A percentile compares a stretch with the other conserved stretches of the same genome.
Conservation (phyloP, 2,329 filamentous ascomycete species). For the Huntiella abstrusa region DNA sequence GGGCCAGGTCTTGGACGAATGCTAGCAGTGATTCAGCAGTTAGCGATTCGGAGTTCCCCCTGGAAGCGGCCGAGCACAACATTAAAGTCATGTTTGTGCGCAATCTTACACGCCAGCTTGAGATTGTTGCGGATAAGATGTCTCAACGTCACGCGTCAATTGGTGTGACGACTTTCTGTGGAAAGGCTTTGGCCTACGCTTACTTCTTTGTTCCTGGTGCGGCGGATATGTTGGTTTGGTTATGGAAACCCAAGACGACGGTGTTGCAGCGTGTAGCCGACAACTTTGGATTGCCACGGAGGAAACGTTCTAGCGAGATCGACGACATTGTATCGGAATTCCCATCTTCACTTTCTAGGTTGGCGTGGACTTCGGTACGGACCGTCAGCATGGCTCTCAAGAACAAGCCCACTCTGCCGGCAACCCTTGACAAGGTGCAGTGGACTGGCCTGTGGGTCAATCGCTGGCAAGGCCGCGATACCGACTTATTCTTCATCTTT, state of each 20-base stretch:
- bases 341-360: slow-evolving; percentile 41
- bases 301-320: slow-evolving; percentile 30
- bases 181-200: slow-evolving; percentile 78
- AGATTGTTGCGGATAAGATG: slow-evolving; percentile 76
- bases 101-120: slow-evolving; percentile 68
- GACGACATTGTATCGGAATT: slow-evolving; percentile 51
- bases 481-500: slow-evolving; percentile 81
- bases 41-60: slow-evolving; percentile 42
- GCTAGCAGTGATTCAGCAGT: slow-evolving; percentile 39
- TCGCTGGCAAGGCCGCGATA: slow-evolving; percentile 73
- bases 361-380: slow-evolving; percentile 36
- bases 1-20: slow-evolving; percentile 27
- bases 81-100: slow-evolving; percentile 71
- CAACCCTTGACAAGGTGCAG: slow-evolving; percentile 52
- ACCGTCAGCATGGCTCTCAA: slow-evolving; percentile 38
- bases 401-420: slow-evolving; percentile 26
- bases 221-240: slow-evolving; percentile 60
- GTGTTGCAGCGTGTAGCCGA: slow-evolving; percentile 52
- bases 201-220: slow-evolving; percentile 85
- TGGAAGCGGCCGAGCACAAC: slow-evolving; percentile 65
- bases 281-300: slow-evolving; percentile 45
- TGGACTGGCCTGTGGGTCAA: slow-evolving; percentile 77
- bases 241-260: slow-evolving; percentile 58
- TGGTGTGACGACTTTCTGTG: slow-evolving; percentile 66
- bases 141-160: slow-evolving; percentile 48